A percentile compares a stretch with the other conserved stretches of the same genome.
These are phyloP conservation scores for Fusarium pseudoanthophilum DNA, from an alignment of 2,329 filamentous ascomycete genomes.

Conservation along the genomic window DNA sequence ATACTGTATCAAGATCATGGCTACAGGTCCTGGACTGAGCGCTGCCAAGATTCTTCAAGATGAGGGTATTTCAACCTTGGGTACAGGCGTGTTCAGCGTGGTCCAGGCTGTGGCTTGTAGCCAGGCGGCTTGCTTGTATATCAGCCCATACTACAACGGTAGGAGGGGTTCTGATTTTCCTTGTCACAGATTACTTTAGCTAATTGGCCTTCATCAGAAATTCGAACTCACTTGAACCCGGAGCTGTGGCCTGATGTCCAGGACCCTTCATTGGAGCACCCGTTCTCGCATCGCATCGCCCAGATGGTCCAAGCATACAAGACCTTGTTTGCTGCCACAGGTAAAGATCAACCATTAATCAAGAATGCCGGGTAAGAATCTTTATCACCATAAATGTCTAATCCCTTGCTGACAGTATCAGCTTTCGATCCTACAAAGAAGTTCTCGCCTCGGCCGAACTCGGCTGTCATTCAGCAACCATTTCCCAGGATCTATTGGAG, in stretches of 20 bases:
- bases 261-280: not conserved
- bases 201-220: rapidly evolving
- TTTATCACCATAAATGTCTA: too few relatives aligned
- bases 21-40: too few relatives aligned
- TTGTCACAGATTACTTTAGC: rapidly evolving
- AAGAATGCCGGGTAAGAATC: not conserved
- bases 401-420: not conserved
- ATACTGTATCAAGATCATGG: too few relatives aligned
- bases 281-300: not conserved
- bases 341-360: not conserved
- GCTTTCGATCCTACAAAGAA: not conserved
- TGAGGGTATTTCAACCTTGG: not conserved
- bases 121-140: not conserved
- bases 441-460: not conserved
- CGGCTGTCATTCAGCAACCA: not conserved
- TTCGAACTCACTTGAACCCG: not conserved
- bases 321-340: not conserved
- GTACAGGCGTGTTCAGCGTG: not conserved
- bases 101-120: not conserved
- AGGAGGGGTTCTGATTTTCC: rapidly evolving
- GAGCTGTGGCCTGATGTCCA: not conserved
- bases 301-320: not conserved
- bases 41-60: not conserved
- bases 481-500: not conserved
- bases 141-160: not conserved